These are phyloP conservation scores for Prunus davidiana DNA, from an alignment of 306 rosid genomes.

Conservation along the genomic window DNA sequence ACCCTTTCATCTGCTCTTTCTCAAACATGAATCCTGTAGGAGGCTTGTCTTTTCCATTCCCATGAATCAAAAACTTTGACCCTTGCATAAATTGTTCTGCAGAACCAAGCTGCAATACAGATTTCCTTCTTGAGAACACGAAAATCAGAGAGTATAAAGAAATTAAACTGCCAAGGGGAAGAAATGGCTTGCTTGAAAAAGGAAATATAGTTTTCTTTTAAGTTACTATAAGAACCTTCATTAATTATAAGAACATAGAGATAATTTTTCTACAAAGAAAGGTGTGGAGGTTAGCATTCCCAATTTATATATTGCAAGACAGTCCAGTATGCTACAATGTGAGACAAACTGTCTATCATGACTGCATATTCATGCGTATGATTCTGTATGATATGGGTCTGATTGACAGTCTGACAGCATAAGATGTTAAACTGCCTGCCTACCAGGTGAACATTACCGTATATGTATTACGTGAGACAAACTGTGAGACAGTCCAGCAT, in stretches of 20 bases:
- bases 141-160: slow-evolving; percentile 12
- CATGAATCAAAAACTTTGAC: slow-evolving; percentile 79
- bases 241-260: neutral
- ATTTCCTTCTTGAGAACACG: slow-evolving; percentile 22
- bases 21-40: slow-evolving; percentile 98
- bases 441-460: neutral
- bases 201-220: neutral
- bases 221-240: neutral
- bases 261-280: neutral
- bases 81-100: slow-evolving; percentile 81
- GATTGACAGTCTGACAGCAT: neutral
- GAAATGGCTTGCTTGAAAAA: neutral
- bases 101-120: slow-evolving; percentile 72
- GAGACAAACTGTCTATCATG: neutral
- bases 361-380: neutral
- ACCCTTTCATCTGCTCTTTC: slow-evolving; percentile 95
- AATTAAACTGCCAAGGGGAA: neutral
- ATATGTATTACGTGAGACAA: too few relatives aligned
- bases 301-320: neutral
- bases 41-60: slow-evolving; percentile 79
- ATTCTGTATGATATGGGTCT: neutral
- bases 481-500: neutral
- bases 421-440: neutral
- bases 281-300: neutral
- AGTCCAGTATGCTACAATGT: neutral